A percentile compares a stretch with the other conserved stretches of the same genome.
Conservation (phyloP, 306 rosid genomes). For the Cajanus cajan region DNA sequence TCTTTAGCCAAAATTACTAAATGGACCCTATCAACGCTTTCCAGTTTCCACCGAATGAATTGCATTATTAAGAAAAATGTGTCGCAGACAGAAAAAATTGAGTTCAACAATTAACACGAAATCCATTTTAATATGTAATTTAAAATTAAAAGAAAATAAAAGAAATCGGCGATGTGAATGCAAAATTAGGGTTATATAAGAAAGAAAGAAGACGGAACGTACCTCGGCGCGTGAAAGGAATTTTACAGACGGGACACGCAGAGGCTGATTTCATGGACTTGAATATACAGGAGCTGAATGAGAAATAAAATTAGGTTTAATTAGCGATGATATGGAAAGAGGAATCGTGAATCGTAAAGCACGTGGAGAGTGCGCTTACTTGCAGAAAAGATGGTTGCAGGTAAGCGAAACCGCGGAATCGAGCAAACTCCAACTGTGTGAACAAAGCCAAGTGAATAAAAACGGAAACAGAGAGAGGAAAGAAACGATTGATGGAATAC, state of each 20-base stretch:
- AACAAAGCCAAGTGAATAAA: background rate
- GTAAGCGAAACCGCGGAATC: conserved; percentile 65
- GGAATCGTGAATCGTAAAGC: background rate
- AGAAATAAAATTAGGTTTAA: background rate
- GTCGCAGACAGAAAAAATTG: background rate
- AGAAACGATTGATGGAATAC: background rate
- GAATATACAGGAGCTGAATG: conserved; percentile 61
- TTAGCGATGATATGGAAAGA: background rate
- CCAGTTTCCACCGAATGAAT: background rate
- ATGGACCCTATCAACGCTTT: background rate
- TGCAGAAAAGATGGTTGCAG: conserved; percentile 94
- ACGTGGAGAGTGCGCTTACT: conserved; percentile 33
- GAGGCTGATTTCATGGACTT: conserved; percentile 75
- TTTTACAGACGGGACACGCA: conserved; percentile 83
- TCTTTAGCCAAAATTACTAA: background rate
- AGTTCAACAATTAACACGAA: background rate
- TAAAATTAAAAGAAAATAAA: background rate
- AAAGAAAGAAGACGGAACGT: background rate
- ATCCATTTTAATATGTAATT: background rate
- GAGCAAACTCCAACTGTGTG: conserved; percentile 63
- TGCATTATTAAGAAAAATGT: background rate
- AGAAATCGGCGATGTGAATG: background rate
- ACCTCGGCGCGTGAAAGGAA: conserved; percentile 88
- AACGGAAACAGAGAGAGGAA: background rate
- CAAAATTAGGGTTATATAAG: background rate